Evolutionary conservation across 1,284 basidiomycete genomes (phyloP).

Genomic region (Cryptococcus sp.): DNA sequence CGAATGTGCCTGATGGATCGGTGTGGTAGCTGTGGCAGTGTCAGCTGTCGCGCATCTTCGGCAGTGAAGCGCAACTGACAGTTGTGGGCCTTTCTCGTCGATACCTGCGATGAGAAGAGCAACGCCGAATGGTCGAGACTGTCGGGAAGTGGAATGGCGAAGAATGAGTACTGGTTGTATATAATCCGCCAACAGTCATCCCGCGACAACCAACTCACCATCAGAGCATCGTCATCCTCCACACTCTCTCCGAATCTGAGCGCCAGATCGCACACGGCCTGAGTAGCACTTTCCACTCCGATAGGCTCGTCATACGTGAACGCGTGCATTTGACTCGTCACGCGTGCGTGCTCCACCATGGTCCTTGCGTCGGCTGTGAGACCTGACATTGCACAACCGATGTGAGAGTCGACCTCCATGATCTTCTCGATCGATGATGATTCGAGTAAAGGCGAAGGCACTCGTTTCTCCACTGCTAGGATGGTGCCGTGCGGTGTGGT

Average conservation of each 20-base stretch:
- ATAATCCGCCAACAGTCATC: background rate
- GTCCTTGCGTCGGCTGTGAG: slow-evolving; percentile 97
- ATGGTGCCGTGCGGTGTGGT: slow-evolving; percentile 84
- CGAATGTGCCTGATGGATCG: slow-evolving; percentile 98
- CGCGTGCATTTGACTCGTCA: slow-evolving; percentile 91
- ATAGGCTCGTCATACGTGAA: slow-evolving; percentile 98
- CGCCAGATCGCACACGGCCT: slow-evolving; percentile 97
- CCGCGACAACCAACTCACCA: slow-evolving; percentile 60
- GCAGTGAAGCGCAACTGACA: slow-evolving; percentile 60
- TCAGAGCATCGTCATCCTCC: slow-evolving; percentile 97
- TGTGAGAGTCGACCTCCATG: slow-evolving; percentile 97
- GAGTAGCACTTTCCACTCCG: slow-evolving; percentile 94
- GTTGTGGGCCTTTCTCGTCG: slow-evolving; percentile 93
- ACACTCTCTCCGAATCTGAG: slow-evolving; percentile 98
- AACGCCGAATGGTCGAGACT: slow-evolving; percentile 97
- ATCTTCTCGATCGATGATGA: slow-evolving; percentile 98
- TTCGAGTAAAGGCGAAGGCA: slow-evolving; percentile 94
- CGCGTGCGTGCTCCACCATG: slow-evolving; percentile 99
- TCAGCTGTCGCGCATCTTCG: background rate
- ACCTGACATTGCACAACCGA: slow-evolving; percentile 98
- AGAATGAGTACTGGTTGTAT: background rate
- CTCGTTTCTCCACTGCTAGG: slow-evolving; percentile 97
- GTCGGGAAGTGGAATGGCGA: background rate
- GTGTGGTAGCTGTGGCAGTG: slow-evolving; percentile 76
- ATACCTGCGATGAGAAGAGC: slow-evolving; percentile 95